phyloP scores from a whole-genome alignment of 2,329 filamentous ascomycete species.

The Pseudogymnoascus verrucosus region DNA sequence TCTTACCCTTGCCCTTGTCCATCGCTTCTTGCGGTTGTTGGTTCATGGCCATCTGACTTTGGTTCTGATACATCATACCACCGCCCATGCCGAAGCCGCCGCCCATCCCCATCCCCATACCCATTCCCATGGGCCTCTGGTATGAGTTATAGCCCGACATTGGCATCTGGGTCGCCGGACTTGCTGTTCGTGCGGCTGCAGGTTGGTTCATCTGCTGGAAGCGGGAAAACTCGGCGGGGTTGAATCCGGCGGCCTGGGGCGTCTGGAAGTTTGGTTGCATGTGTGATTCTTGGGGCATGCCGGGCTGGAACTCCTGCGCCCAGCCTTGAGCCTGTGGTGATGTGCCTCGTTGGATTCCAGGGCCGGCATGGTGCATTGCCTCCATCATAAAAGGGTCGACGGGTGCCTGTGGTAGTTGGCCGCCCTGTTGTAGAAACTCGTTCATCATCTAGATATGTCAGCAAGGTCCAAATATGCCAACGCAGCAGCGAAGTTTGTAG shows the following conservation, averaged over 20 bases:
- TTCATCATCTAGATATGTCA: slow-evolving; percentile 70
- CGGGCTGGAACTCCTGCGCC: slow-evolving; percentile 57
- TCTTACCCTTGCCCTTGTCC: slow-evolving; percentile 76
- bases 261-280: slow-evolving; percentile 66
- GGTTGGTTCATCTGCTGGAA: slow-evolving; percentile 70
- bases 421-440: slow-evolving; percentile 77
- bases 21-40: slow-evolving; percentile 29
- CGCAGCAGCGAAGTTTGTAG: not conserved
- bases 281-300: slow-evolving; percentile 46
- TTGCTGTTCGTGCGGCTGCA: slow-evolving; percentile 49
- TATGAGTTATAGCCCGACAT: slow-evolving; percentile 41
- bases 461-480: not conserved
- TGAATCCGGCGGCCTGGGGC: slow-evolving; percentile 56
- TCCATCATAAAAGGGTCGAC: slow-evolving; percentile 29
- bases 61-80: slow-evolving; percentile 35
- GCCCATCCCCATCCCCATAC: slow-evolving; percentile 36
- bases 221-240: slow-evolving; percentile 74
- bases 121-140: slow-evolving; percentile 52
- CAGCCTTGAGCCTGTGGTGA: slow-evolving; percentile 41
- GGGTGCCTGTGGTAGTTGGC: slow-evolving; percentile 46
- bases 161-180: slow-evolving; percentile 40
- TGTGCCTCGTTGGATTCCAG: slow-evolving; percentile 21
- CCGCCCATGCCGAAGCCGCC: slow-evolving; percentile 48
- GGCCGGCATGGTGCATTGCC: slow-evolving; percentile 22
- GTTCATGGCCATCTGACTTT: slow-evolving; percentile 34